These are phyloP conservation scores for Torrubiella hemipterigena DNA, from an alignment of 2,329 filamentous ascomycete species.

Conservation along the genomic window DNA sequence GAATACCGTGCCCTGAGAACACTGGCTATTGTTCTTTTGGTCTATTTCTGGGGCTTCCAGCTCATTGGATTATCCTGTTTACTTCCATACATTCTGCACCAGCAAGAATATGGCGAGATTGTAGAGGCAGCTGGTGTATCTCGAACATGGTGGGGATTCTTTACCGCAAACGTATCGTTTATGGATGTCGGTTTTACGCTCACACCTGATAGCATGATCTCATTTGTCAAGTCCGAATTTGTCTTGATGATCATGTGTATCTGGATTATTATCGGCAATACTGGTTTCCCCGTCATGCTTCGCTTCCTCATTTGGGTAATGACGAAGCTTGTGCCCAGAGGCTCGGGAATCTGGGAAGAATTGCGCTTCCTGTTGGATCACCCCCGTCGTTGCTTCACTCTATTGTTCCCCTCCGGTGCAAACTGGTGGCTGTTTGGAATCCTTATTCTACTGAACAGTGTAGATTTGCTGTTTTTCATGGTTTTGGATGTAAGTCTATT, in stretches of 20 bases:
- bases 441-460: slow-evolving; percentile 65
- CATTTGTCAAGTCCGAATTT: slow-evolving; percentile 67
- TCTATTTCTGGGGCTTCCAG: slow-evolving; percentile 78
- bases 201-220: slow-evolving; percentile 87
- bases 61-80: slow-evolving; percentile 62
- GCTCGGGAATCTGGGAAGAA: slow-evolving; percentile 74
- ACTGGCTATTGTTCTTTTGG: slow-evolving; percentile 62
- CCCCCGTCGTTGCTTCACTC: slow-evolving; percentile 87
- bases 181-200: slow-evolving; percentile 92
- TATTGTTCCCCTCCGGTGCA: slow-evolving; percentile 79
- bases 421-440: slow-evolving; percentile 96
- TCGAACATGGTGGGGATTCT: slow-evolving; percentile 84
- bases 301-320: slow-evolving; percentile 82
- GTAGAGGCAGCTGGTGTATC: slow-evolving; percentile 51
- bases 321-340: slow-evolving; percentile 52
- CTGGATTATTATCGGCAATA: slow-evolving; percentile 89
- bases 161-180: slow-evolving; percentile 77
- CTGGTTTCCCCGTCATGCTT: slow-evolving; percentile 88
- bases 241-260: slow-evolving; percentile 70
- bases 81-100: slow-evolving; percentile 67
- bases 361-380: slow-evolving; percentile 85
- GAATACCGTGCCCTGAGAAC: slow-evolving; percentile 90
- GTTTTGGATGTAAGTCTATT: slow-evolving; percentile 63
- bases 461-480: slow-evolving; percentile 85
- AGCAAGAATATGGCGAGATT: slow-evolving; percentile 47